Percentiles rank a stretch among this genome's conserved stretches.
Conservation (phyloP, 352 stramenopile genomes). For the Pilasporangium apinafurcum region DNA sequence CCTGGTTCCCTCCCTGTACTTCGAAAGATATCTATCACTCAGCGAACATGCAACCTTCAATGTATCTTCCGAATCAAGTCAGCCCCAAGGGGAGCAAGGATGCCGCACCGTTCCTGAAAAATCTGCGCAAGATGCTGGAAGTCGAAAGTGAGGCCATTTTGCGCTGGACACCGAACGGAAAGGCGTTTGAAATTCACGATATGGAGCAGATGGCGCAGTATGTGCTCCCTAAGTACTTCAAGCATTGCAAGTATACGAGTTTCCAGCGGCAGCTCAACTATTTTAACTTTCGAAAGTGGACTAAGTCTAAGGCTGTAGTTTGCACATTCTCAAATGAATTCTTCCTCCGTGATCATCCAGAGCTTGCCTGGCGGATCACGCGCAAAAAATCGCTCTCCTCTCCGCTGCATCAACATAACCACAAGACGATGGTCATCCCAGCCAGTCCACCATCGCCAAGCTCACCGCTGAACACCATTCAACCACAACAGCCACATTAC, state of each 20-base stretch:
- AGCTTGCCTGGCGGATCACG: conserved; percentile 57
- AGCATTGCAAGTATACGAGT: conserved; percentile 92
- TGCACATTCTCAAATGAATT: conserved; percentile 78
- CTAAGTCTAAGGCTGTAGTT: conserved; percentile 70
- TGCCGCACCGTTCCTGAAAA: conserved; percentile 63
- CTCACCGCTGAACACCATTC: neutral
- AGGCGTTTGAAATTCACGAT: conserved; percentile 72
- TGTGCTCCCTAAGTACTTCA: conserved; percentile 92
- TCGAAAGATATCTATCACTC: too few species aligned
- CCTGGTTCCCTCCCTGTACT: too few species aligned
- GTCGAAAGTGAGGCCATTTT: conserved; percentile 43
- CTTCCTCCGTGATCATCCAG: conserved; percentile 61
- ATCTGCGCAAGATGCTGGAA: conserved; percentile 55
- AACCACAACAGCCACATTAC: conserved; percentile 1
- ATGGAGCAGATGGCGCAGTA: conserved; percentile 75
- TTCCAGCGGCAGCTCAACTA: conserved; percentile 94
- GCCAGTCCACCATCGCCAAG: neutral
- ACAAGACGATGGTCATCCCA: neutral
- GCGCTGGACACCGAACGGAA: conserved; percentile 55
- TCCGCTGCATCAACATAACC: neutral
- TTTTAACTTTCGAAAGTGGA: conserved; percentile 91
- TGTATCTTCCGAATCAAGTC: too few species aligned
- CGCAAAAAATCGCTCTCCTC: conserved; percentile 51
- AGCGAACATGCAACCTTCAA: too few species aligned
- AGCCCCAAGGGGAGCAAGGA: conserved; percentile 20